phyloP scores from a whole-genome alignment of 495 filamentous ascomycete species.

The Halenospora varia region DNA sequence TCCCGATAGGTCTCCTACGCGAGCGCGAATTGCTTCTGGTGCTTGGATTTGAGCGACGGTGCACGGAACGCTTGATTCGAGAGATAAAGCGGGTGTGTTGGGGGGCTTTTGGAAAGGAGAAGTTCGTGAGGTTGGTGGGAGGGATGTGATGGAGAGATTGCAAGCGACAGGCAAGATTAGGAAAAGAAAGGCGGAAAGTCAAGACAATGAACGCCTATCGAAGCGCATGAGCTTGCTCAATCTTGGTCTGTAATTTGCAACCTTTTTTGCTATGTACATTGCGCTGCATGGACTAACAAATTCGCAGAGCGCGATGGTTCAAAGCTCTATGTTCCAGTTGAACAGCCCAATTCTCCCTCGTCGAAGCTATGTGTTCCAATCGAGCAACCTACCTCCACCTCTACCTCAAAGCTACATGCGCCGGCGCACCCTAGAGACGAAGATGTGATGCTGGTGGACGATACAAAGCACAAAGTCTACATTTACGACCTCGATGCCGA shows the following conservation, averaged over 20 bases:
- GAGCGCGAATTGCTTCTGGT: not conserved
- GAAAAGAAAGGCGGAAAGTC: conserved; percentile 50
- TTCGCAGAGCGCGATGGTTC: conserved; percentile 47
- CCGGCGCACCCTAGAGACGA: conserved; percentile 27
- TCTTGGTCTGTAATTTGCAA: conserved; percentile 55
- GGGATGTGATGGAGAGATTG: conserved; percentile 29
- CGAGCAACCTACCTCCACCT: conserved; percentile 24
- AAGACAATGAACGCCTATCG: conserved; percentile 54
- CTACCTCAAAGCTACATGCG: conserved; percentile 1
- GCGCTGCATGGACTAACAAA: conserved; percentile 8
- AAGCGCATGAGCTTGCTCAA: conserved; percentile 82
- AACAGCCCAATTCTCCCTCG: conserved; percentile 20
- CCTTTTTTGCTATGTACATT: not conserved
- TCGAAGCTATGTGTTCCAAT: conserved; percentile 53
- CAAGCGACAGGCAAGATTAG: conserved; percentile 32
- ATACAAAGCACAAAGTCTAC: conserved; percentile 82
- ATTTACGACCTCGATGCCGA: conserved; percentile 89
- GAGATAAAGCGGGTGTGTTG: conserved; percentile 1
- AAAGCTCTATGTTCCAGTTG: conserved; percentile 53
- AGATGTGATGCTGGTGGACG: conserved; percentile 81
- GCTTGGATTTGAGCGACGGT: not conserved
- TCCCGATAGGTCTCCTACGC: conserved; percentile 7
- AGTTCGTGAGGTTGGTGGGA: not conserved
- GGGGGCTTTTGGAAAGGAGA: conserved; percentile 6
- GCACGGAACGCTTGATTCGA: not conserved